Conservation (phyloP, 2,329 filamentous ascomycete species). For the Pseudogymnoascus sp. region DNA sequence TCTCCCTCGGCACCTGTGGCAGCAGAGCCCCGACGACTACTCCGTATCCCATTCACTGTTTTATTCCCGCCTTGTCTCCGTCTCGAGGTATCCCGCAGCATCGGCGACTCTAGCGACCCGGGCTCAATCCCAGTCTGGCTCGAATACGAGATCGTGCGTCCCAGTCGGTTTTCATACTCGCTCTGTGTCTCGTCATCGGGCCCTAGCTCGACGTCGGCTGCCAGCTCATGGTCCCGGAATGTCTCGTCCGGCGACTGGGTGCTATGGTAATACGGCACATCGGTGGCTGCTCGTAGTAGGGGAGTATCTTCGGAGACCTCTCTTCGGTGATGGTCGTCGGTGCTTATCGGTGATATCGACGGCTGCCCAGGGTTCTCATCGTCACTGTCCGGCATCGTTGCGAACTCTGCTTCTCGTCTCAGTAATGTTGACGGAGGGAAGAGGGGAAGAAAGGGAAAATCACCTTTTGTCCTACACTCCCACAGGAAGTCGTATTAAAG, state of each 20-base stretch:
- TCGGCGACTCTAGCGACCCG: slow-evolving; percentile 25
- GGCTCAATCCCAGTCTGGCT: slow-evolving; percentile 24
- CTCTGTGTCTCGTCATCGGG: not conserved
- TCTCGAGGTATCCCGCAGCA: slow-evolving; percentile 22
- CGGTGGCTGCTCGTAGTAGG: slow-evolving; percentile 5
- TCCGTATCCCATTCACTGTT: not conserved
- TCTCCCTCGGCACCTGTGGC: slow-evolving; percentile 12
- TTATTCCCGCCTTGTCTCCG: slow-evolving; percentile 16
- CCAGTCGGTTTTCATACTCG: not conserved
- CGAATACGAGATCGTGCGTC: slow-evolving; percentile 21
- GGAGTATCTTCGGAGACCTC: slow-evolving; percentile 7
- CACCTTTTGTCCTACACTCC: slow-evolving; percentile 1
- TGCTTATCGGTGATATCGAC: not conserved
- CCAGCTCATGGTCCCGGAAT: slow-evolving; percentile 9
- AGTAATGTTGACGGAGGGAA: not conserved
- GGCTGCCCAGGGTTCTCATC: not conserved
- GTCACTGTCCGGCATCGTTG: not conserved
- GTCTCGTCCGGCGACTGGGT: slow-evolving; percentile 10
- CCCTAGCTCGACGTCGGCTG: slow-evolving; percentile 19
- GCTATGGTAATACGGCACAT: slow-evolving; percentile 10
- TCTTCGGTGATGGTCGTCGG: not conserved
- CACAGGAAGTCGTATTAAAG: not conserved
- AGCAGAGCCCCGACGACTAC: not conserved
- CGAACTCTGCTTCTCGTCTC: not conserved
- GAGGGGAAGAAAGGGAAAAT: not conserved